Conservation (phyloP, 2,329 filamentous ascomycete genomes). For the Aureobasidium uvarum region DNA sequence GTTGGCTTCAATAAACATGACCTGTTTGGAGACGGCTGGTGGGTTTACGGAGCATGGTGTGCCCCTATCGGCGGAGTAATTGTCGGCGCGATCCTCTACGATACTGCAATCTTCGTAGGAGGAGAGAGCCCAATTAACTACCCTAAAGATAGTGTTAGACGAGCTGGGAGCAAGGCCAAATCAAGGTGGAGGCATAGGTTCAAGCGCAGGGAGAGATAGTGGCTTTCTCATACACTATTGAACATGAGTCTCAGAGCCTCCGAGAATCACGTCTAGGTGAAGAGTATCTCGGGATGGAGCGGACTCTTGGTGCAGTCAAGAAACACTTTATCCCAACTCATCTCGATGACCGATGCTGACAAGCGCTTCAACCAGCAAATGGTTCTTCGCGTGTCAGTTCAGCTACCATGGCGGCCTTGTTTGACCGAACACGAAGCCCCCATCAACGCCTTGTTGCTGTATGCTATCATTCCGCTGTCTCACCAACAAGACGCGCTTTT, state of each 20-base stretch:
- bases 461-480: not conserved
- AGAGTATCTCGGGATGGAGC: not conserved
- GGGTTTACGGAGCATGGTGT: conserved; percentile 50
- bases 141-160: conserved; percentile 37
- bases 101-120: conserved; percentile 50
- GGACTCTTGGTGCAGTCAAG: not conserved
- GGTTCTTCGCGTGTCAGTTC: not conserved
- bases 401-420: not conserved
- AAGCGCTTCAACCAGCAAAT: not conserved
- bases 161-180: conserved; percentile 31
- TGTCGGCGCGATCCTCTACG: conserved; percentile 49
- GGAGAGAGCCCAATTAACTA: conserved; percentile 55
- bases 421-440: not conserved
- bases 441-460: not conserved
- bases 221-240: conserved; percentile 2
- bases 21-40: conserved; percentile 44
- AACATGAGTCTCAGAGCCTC: conserved; percentile 12
- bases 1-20: conserved; percentile 45
- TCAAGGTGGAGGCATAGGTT: conserved; percentile 21
- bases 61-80: conserved; percentile 45
- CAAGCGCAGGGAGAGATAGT: not conserved
- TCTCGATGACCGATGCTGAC: not conserved
- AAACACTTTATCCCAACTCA: no score
- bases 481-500: conserved; percentile 14
- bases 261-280: not conserved